Evolutionary conservation across 192 early-diverging fungal genomes (phyloP).

Genomic region (Podila horticola): DNA sequence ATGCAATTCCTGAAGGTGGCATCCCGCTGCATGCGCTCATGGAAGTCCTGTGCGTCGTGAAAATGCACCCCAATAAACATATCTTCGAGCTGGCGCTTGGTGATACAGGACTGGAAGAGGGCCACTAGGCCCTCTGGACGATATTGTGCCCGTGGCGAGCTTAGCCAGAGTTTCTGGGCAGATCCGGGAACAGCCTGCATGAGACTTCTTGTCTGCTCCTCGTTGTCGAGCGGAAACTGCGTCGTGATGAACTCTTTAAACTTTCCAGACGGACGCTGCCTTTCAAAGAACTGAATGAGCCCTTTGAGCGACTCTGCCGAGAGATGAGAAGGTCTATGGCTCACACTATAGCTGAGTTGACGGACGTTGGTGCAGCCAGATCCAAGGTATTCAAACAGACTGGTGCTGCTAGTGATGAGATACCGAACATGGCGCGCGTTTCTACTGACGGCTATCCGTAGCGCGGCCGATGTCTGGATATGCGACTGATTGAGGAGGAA

Average conservation of each 20-base stretch:
- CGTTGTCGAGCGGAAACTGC: not conserved
- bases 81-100: not conserved
- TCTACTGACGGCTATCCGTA: not conserved
- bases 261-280: not conserved
- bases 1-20: not conserved
- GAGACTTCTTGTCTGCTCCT: not conserved
- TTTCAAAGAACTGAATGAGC: not conserved
- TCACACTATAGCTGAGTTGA: not conserved
- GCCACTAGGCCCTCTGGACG: not conserved
- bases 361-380: not conserved
- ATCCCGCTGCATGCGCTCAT: not conserved
- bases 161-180: not conserved
- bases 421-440: not conserved
- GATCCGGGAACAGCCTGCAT: not conserved
- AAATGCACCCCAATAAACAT: not conserved
- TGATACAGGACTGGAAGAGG: not conserved
- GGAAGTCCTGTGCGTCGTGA: not conserved
- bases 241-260: not conserved
- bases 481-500: conserved; percentile 1
- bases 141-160: not conserved
- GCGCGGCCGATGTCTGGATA: not conserved
- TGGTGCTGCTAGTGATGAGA: not conserved
- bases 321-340: not conserved
- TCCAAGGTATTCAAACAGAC: not conserved
- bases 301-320: not conserved